Base-by-base conservation (phyloP, 306 rosid genomes). In the Lathyrus sativus region DNA sequence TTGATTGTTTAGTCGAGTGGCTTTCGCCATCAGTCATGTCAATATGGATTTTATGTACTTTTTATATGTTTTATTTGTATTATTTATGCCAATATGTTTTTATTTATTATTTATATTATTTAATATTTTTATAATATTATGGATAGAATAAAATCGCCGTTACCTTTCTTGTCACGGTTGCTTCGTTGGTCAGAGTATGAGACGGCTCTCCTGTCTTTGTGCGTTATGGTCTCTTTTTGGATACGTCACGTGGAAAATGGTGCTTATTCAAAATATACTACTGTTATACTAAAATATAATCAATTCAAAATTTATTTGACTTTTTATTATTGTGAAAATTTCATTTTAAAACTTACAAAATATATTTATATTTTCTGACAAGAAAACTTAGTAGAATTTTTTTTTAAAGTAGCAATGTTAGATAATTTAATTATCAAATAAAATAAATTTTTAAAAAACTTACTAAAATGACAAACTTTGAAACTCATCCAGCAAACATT, bases 121-220 rank as follows among this genome's bases (percentile, higher is more conserved):
- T 24, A 54, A 58, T 29, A 56, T 13, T 58, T 31, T 3, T 6
- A 6, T 56, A 54, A 2, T 11, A 9, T 9, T 26, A 71, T 46
- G 15, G 56, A 41, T 39, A 2, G 28, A 62, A 62, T 13, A 26
- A 46, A 46, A 51, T 42, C 2, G n/a, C 22, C 29, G 19, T 71
- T 70, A 72, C 78, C 44, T 67, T 68, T 74, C 37, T 61, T 35
- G 14, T 55, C 65, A 55, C 33, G 61, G 78, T 38, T 17, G 54
- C 72, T 56, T 70, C 38, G 7, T 13, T 43, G 77, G 83, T 78
- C 80, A 82, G 80, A 61, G 82, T 75, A 83, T 82, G 76, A 78
- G 77, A 67, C 77, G 79, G 64, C 79, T 73, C 43, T 26, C 13
- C 15, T 54, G 49, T 67, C 48, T 49, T n/a, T 54, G 54, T 12